Evolutionary conservation across 257 asterid genomes (phyloP).

Genomic region (Fraxinus pennsylvanica): DNA sequence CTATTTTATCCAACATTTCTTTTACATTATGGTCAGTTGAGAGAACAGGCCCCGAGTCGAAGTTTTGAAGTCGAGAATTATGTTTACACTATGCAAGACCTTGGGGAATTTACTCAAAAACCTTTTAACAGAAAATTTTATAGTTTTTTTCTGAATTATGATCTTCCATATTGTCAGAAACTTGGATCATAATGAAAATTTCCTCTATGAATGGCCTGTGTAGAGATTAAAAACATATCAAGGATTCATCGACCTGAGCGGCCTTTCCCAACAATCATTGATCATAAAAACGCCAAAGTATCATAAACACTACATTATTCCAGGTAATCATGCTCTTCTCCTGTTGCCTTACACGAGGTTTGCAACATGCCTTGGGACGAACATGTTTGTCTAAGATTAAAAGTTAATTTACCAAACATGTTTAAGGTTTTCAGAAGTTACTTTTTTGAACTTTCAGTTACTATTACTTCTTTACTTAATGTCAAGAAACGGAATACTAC

Average conservation of each 20-base stretch:
- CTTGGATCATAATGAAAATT: neutral
- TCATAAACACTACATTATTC: slow-evolving; percentile 34
- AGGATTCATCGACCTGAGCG: slow-evolving; percentile 33
- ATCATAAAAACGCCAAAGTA: slow-evolving; percentile 30
- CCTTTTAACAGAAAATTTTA: neutral
- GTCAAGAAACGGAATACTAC: neutral
- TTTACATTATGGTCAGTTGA: neutral
- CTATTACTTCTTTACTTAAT: neutral
- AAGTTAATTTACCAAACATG: neutral
- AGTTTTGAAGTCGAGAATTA: neutral
- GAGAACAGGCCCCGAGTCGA: neutral
- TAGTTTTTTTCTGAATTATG: neutral
- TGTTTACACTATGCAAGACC: neutral
- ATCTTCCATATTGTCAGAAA: neutral
- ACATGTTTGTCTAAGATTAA: neutral
- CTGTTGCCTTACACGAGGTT: neutral
- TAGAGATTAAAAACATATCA: slow-evolving; percentile 47
- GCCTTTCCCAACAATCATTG: slow-evolving; percentile 34
- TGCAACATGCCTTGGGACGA: neutral
- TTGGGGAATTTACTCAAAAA: neutral
- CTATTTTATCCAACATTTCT: neutral
- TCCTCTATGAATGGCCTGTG: neutral
- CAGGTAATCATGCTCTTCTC: slow-evolving; percentile 40
- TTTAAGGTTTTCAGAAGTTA: neutral
- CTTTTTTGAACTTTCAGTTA: neutral